A percentile compares a stretch with the other conserved stretches of the same genome.
phyloP scores from a whole-genome alignment of 495 filamentous ascomycete species.

The Aspergillus asperescens region DNA sequence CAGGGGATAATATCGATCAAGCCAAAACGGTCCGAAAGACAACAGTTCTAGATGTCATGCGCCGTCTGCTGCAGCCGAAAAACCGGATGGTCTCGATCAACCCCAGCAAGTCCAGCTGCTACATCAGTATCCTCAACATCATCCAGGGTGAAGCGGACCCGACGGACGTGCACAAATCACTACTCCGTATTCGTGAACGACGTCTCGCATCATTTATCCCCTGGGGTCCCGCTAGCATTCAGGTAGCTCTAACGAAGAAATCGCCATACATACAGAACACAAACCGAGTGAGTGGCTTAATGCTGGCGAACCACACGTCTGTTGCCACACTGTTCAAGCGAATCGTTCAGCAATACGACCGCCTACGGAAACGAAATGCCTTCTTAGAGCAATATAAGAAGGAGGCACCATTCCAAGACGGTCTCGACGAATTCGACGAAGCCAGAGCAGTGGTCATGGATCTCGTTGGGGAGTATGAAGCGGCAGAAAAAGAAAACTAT shows the following conservation, averaged over 20 bases:
- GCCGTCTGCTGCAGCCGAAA: constrained; percentile 90
- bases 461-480: constrained; percentile 89
- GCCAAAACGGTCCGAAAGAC: constrained; percentile 97
- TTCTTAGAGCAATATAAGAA: constrained; percentile 95
- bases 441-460: constrained; percentile 82
- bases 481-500: constrained; percentile 84
- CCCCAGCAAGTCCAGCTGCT: constrained; percentile 93
- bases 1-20: constrained; percentile 88
- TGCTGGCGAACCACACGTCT: constrained; percentile 97
- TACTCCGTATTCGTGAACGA: constrained; percentile 92
- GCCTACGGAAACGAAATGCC: constrained; percentile 90
- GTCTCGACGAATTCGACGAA: constrained; percentile 92
- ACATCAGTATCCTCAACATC: constrained; percentile 97
- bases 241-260: constrained; percentile 93
- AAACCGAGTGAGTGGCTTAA: constrained; percentile 90
- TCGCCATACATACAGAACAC: constrained; percentile 84
- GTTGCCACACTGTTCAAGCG: constrained; percentile 96
- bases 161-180: constrained; percentile 94
- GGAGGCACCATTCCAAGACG: constrained; percentile 83
- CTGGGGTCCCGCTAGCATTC: constrained; percentile 97
- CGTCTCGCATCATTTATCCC: constrained; percentile 94
- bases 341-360: constrained; percentile 83
- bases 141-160: constrained; percentile 98
- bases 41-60: constrained; percentile 96
- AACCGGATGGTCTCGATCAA: constrained; percentile 98